Percentiles rank a stretch among this genome's conserved stretches.
Conservation (phyloP, 768 basidiomycete genomes). For the Leccinellum albellum region DNA sequence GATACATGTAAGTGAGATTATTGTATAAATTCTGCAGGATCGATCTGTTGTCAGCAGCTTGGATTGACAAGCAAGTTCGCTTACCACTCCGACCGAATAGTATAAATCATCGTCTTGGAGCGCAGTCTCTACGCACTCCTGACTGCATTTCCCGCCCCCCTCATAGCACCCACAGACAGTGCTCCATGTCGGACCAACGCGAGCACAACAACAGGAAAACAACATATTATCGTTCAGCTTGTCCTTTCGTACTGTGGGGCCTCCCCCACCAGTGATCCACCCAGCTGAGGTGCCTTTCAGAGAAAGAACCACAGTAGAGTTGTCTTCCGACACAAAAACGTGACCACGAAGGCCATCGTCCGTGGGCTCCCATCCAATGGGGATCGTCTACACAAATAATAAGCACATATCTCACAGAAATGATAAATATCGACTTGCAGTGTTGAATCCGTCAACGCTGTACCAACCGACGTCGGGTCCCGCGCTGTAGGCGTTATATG, state of each 20-base stretch:
- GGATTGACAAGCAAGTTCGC: constrained; percentile 21
- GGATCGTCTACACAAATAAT: constrained; percentile 43
- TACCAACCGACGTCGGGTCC: constrained; percentile 66
- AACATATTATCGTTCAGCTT: constrained; percentile 94
- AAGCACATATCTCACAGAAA: background rate
- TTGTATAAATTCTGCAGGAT: constrained; percentile 78
- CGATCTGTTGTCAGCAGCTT: background rate
- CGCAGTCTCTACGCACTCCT: constrained; percentile 74
- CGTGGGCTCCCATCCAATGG: constrained; percentile 88
- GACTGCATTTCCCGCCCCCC: constrained; percentile 72
- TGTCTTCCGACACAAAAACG: constrained; percentile 79
- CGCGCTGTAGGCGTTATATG: constrained; percentile 72
- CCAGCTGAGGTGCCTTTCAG: constrained; percentile 91
- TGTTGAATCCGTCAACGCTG: constrained; percentile 61
- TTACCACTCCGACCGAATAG: constrained; percentile 79
- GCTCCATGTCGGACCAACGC: constrained; percentile 92
- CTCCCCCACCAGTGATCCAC: constrained; percentile 64
- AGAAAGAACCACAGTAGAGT: constrained; percentile 81
- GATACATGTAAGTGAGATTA: constrained; percentile 89
- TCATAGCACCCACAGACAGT: constrained; percentile 88
- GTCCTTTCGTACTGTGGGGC: constrained; percentile 83
- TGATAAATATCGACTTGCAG: constrained; percentile 33
- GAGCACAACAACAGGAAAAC: constrained; percentile 94
- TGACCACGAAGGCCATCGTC: constrained; percentile 93
- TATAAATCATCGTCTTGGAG: constrained; percentile 82